Conservation (phyloP, 805 yeast species). For the Tetrapisispora fleetii region DNA sequence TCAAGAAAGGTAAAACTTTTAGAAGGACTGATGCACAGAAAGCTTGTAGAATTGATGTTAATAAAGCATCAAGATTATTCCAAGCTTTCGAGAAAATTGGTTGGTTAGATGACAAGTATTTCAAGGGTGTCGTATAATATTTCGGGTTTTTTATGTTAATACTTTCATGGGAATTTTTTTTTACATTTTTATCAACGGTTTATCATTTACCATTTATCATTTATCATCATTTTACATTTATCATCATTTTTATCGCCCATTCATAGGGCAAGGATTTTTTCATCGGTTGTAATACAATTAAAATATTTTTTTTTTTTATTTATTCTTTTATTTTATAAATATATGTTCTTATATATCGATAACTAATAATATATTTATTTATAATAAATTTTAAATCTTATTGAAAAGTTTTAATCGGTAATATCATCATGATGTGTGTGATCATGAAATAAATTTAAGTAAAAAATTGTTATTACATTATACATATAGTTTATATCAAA, state of each 20-base stretch:
- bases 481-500: slow-evolving; percentile 1
- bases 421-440: no score
- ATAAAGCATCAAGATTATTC: slow-evolving; percentile 84
- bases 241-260: background rate
- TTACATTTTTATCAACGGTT: background rate
- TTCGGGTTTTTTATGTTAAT: no score
- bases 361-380: no score
- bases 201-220: background rate
- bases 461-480: background rate
- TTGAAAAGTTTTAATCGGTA: no score
- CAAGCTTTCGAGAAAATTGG: slow-evolving; percentile 89
- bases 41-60: slow-evolving; percentile 94
- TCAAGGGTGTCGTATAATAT: background rate
- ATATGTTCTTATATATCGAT: no score
- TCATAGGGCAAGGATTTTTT: background rate
- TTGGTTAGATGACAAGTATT: slow-evolving; percentile 60
- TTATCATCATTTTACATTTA: background rate
- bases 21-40: slow-evolving; percentile 97
- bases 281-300: background rate
- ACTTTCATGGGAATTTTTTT: background rate
- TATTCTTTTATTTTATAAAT: no score
- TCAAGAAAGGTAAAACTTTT: slow-evolving; percentile 63
- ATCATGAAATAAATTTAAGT: no score
- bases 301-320: no score
- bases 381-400: no score